Evolutionary conservation across 2,329 filamentous ascomycete species (phyloP), one percentile per base, ranked within the genome.

Genomic region (Sporothrix euskadiensis): DNA sequence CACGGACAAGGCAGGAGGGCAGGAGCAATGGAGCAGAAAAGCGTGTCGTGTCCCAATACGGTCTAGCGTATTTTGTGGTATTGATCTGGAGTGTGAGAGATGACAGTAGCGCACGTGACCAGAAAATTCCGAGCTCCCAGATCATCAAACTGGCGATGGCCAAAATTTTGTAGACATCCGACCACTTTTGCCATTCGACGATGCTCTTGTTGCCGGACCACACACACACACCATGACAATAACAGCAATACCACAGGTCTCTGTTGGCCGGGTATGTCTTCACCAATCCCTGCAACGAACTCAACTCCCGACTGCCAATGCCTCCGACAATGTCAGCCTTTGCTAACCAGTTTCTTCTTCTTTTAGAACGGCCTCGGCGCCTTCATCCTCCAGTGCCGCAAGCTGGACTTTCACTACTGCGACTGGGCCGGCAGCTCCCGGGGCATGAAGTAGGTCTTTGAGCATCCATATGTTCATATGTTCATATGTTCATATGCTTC

Each of bases 321-420:
- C 19, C 10, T 49, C 8, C 14, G 0, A 26, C 39, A 8, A 19
- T 1, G 5, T 35, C 35, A 35, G 8, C 35, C 35, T 35, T n/a
- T 49, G 32, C 63, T 68, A 66, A 61, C 35, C 4, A 3, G 22
- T 30, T 16, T 54, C 61, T 3, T 68, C 30, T 66, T 47, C 32
- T 44, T 9, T 6, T 68, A 98, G 94, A 98, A 99, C 85, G 96
- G 96, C 87, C 88, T 98, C 78, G 95, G 95, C 79, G 93, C 94
- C 81, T 98, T 98, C 86, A 93, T 99, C 83, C 89, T 98, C 74
- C 95, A 97, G 86, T 99, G 96, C 90, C 97, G 94, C 87, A 92
- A 91, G 81, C 86, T 99, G 82, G 93, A 97, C 82, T 93, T 99
- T 80, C 93, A 97, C 85, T 99, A 97, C 86, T 98, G 96, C 86